phyloP scores from a whole-genome alignment of 768 basidiomycete species.

The Leccinum arenicola region DNA sequence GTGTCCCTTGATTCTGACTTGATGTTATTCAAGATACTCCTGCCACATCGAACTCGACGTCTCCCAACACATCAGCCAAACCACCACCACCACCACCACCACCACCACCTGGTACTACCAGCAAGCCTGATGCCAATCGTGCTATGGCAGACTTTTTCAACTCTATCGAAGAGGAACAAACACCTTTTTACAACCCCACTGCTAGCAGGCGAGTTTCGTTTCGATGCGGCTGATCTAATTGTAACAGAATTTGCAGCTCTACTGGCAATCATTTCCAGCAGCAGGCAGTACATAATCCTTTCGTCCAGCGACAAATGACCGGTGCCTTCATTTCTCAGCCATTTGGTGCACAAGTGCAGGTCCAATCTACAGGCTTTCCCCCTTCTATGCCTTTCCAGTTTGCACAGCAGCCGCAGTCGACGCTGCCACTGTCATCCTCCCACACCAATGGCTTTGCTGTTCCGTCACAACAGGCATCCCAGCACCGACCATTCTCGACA shows the following conservation, averaged over 20 bases:
- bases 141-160: constrained; percentile 82
- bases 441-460: constrained; percentile 28
- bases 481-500: constrained; percentile 52
- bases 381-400: constrained; percentile 44
- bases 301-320: constrained; percentile 57
- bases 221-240: background rate
- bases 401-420: constrained; percentile 17
- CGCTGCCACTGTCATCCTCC: constrained; percentile 10
- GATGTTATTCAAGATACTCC: constrained; percentile 15
- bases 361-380: constrained; percentile 57
- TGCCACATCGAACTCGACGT: constrained; percentile 16
- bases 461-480: constrained; percentile 36
- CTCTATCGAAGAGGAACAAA: constrained; percentile 80
- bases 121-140: constrained; percentile 40
- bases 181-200: constrained; percentile 66
- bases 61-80: constrained; percentile 21
- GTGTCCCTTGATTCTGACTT: background rate
- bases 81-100: constrained; percentile 25
- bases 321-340: constrained; percentile 44
- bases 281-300: constrained; percentile 71
- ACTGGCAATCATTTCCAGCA: constrained; percentile 52
- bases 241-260: constrained; percentile 37
- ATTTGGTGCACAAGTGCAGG: constrained; percentile 41
- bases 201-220: constrained; percentile 42
- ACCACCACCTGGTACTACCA: constrained; percentile 20